Percentiles rank a stretch among this genome's conserved stretches.
phyloP scores from a whole-genome alignment of 495 filamentous ascomycete species.

The Penicillium manginii region DNA sequence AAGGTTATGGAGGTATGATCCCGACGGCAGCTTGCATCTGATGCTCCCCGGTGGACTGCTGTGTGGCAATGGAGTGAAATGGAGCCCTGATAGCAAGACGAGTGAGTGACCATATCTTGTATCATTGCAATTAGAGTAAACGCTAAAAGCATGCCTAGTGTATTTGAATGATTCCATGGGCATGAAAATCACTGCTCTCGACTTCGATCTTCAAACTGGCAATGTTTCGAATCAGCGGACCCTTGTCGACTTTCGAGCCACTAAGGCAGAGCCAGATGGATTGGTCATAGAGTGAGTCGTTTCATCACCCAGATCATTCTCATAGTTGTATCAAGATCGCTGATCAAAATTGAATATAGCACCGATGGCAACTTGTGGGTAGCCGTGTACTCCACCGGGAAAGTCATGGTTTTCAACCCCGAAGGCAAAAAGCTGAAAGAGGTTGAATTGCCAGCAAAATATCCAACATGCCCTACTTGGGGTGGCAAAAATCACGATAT shows the following conservation, averaged over 20 bases:
- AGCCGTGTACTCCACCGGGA: constrained; percentile 19
- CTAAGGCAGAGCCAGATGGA: constrained; percentile 31
- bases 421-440: constrained; percentile 19
- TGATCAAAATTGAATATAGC: constrained; percentile 9
- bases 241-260: constrained; percentile 24
- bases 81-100: constrained; percentile 39
- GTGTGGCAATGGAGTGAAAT: constrained; percentile 38
- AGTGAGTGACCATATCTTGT: constrained; percentile 11
- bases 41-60: constrained; percentile 30
- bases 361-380: constrained; percentile 24
- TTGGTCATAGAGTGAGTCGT: constrained; percentile 29
- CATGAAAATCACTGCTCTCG: constrained; percentile 27
- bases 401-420: constrained; percentile 24
- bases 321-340: background rate
- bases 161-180: constrained; percentile 34
- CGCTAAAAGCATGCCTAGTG: constrained; percentile 14
- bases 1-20: constrained; percentile 39
- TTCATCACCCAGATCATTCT: background rate
- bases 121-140: background rate
- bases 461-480: constrained; percentile 22
- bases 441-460: constrained; percentile 20
- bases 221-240: constrained; percentile 26
- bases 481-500: constrained; percentile 18
- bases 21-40: constrained; percentile 30
- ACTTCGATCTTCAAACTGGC: constrained; percentile 34